Conservation (phyloP, 305 asterid species). For the Withania somnifera region DNA sequence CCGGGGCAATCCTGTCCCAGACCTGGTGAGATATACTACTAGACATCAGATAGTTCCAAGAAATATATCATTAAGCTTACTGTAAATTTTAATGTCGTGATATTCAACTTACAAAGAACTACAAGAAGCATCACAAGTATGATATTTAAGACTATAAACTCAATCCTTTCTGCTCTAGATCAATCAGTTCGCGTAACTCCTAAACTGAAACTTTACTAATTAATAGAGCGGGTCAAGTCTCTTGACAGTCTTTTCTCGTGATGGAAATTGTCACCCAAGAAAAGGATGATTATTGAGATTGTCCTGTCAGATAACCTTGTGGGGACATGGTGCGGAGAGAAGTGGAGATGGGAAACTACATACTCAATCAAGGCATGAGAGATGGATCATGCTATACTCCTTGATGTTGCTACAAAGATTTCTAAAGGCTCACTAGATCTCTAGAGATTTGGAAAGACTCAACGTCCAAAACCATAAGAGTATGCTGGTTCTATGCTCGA, state of each 20-base stretch:
- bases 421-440: neutral
- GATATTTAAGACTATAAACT: neutral
- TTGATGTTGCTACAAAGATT: neutral
- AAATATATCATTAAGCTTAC: neutral
- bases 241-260: neutral
- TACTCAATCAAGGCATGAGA: neutral
- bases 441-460: neutral
- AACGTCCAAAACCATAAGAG: neutral
- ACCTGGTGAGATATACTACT: conserved; percentile 29
- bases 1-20: conserved; percentile 92
- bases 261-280: neutral
- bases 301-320: neutral
- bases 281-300: neutral
- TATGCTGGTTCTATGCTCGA: neutral
- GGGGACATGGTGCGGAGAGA: neutral
- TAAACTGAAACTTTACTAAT: neutral
- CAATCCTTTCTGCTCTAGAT: neutral
- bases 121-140: neutral
- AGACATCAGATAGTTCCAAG: neutral
- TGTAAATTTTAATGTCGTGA: neutral
- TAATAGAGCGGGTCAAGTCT: neutral
- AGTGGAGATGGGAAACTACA: neutral
- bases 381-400: neutral
- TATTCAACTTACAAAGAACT: neutral
- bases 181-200: neutral